phyloP scores from a whole-genome alignment of 129 eudicot genomes.

The Erigeron canadensis region DNA sequence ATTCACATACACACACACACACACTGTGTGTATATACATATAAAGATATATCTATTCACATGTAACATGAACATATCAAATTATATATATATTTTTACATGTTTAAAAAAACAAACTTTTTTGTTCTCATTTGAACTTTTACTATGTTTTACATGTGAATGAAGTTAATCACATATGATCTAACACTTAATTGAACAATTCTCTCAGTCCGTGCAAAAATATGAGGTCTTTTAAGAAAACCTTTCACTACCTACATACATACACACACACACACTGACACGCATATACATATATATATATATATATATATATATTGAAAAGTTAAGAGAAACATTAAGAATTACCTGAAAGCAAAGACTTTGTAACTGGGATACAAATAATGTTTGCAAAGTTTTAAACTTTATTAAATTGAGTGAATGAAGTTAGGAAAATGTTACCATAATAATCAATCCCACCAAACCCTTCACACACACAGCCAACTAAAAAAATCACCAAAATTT shows the following conservation, averaged over 20 bases:
- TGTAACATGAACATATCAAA: neutral
- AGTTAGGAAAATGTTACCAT: slow-evolving; percentile 27
- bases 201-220: neutral
- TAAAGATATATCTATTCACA: neutral
- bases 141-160: no score
- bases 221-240: neutral
- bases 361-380: slow-evolving; percentile 14
- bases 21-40: neutral
- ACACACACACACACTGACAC: neutral
- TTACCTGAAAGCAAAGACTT: slow-evolving; percentile 30
- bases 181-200: no score
- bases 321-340: neutral
- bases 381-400: slow-evolving; percentile 7
- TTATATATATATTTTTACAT: neutral
- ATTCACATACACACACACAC: neutral
- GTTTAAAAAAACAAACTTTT: no score
- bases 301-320: neutral
- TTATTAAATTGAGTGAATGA: slow-evolving; percentile 4
- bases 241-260: neutral
- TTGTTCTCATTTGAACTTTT: no score
- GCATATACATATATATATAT: neutral
- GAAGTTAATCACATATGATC: no score
- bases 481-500: neutral
- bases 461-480: slow-evolving; percentile 14
- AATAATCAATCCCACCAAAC: slow-evolving; percentile 29